Evolutionary conservation across 228 moss, liverwort and hornwort species (phyloP).

Genomic region (Sphagnum magellanicum): DNA sequence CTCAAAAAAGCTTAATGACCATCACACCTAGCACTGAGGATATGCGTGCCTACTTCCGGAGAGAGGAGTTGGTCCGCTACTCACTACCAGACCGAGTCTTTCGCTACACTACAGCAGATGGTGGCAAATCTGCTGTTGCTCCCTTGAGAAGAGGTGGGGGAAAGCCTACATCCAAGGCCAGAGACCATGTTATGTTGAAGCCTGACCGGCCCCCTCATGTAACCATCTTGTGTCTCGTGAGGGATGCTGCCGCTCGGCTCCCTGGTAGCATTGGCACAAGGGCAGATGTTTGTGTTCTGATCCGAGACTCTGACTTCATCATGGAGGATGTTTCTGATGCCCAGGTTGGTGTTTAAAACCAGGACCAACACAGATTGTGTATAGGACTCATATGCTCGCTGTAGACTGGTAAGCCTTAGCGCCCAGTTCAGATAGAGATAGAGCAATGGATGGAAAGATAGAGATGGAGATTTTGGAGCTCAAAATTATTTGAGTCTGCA

Average conservation of each 20-base stretch:
- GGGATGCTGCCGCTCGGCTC: constrained; percentile 79
- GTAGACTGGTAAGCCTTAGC: too few relatives aligned
- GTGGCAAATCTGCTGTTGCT: constrained; percentile 70
- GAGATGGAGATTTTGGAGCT: too few relatives aligned
- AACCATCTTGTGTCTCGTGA: constrained; percentile 76
- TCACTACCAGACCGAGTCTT: constrained; percentile 72
- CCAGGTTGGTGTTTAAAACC: constrained; percentile 32
- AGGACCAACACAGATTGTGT: too few relatives aligned
- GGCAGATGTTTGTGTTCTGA: constrained; percentile 75
- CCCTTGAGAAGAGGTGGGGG: constrained; percentile 76
- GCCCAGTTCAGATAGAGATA: too few relatives aligned
- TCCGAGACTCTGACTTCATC: constrained; percentile 77
- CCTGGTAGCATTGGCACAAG: constrained; percentile 85
- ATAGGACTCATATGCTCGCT: too few relatives aligned
- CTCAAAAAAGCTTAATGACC: constrained; percentile 78
- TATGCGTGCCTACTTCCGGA: constrained; percentile 70
- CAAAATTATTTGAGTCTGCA: too few relatives aligned
- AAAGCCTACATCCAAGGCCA: constrained; percentile 73
- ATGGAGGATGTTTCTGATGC: constrained; percentile 79
- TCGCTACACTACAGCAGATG: constrained; percentile 69
- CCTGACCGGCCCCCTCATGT: constrained; percentile 76
- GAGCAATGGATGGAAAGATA: too few relatives aligned
- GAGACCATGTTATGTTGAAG: constrained; percentile 84
- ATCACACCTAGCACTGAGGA: constrained; percentile 71
- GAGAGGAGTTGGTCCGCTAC: constrained; percentile 70